Base-by-base conservation (phyloP, 1,284 basidiomycete genomes). In the Pascua sp. region DNA sequence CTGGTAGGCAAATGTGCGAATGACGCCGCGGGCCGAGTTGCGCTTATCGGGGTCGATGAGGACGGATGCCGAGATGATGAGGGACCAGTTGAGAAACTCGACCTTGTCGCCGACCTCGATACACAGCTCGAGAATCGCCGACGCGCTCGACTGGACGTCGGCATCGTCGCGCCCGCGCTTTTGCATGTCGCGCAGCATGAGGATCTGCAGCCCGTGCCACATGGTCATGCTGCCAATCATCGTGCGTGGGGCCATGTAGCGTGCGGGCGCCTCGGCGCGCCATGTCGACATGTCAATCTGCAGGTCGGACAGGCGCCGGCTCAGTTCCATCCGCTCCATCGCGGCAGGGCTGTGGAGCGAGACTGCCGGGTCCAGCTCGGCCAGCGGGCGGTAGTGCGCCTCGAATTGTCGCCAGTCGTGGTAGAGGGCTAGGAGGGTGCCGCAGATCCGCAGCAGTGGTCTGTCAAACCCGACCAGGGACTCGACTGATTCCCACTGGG, bases 11-110 rank as follows among this genome's bases (percentile, higher is more conserved):
- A 75, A 75, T 49, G 62, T 66, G 47, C 64, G 65, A 47, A 72
- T 53, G 13, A 75, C 59, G 10, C 60, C 63, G 17, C 66, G 59
- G 5, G 63, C 67, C 2, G 50, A 48, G 40, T 68, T 56, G 37
- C 73, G 67, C 48, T 63, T 57, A 16, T 49, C 51, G 2, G 56
- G 48, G 41, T 59, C 56, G 11, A 64, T 49, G 4, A 70, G 46
- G 16, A 67, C 67, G 5, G 63, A 65, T 48, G 63, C 64, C 1
- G 70, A 66, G n/a, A 72, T 64, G 41, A 73, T 51, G 10, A 73
- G 58, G 3, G 64, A 56, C 71, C 71, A 75, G 62, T 71, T 75
- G 51, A 75, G 62, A 47, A 66, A 72, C 62, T 75, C 73, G 37
- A 72, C 62, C 57, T 75, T 75, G 58, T 70, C 70, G 2, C 71